phyloP scores from a whole-genome alignment of 345 rosid species.

The Melaleuca alternifolia region DNA sequence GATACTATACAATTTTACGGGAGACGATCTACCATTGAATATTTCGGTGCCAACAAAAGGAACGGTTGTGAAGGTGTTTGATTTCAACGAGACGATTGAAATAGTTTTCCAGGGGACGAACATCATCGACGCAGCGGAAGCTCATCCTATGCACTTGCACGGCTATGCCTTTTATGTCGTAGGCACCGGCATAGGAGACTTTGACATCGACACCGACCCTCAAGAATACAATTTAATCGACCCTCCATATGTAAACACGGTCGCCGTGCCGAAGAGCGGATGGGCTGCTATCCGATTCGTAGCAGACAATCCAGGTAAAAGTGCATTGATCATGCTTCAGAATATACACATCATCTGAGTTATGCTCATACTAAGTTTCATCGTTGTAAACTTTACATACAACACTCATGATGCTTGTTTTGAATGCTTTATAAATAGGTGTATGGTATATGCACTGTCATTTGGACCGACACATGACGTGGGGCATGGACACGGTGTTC shows the following conservation, averaged over 20 bases:
- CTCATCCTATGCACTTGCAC: slow-evolving; percentile 25
- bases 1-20: not conserved
- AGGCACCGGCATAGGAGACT: not conserved
- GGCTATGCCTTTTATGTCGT: slow-evolving; percentile 4
- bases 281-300: slow-evolving; percentile 17
- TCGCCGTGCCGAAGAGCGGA: slow-evolving; percentile 13
- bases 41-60: not conserved
- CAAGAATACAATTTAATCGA: slow-evolving; percentile 7
- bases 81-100: slow-evolving; percentile 11
- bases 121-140: not conserved
- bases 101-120: slow-evolving; percentile 22
- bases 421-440: slow-evolving; percentile 1
- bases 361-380: not conserved
- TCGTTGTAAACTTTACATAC: not conserved
- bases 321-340: not conserved
- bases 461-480: slow-evolving; percentile 20
- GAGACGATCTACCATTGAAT: not conserved
- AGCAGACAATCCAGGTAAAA: slow-evolving; percentile 3
- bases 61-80: slow-evolving; percentile 8
- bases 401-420: not conserved
- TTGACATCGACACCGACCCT: not conserved
- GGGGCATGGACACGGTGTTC: slow-evolving; percentile 33
- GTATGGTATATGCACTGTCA: slow-evolving; percentile 34
- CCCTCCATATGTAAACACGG: slow-evolving; percentile 10
- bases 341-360: not conserved